Conservation (phyloP, 306 rosid genomes). For the Argentina anserina region DNA sequence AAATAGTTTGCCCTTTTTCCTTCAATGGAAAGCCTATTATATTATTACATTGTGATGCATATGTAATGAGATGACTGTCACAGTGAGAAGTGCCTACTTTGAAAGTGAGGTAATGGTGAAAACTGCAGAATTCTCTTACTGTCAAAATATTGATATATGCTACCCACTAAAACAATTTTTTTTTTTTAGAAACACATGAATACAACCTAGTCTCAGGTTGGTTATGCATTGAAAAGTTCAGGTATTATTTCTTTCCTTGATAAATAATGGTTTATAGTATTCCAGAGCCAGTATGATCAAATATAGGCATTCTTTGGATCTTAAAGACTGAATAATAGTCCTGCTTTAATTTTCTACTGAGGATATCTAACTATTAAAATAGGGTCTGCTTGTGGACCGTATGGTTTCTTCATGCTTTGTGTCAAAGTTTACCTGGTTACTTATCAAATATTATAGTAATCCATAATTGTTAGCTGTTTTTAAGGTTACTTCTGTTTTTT, state of each 20-base stretch:
- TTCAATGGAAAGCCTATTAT: not conserved
- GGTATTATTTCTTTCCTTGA: not conserved
- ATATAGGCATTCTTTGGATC: not conserved
- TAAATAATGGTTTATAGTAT: not conserved
- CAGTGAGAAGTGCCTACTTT: not conserved
- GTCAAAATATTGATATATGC: not conserved
- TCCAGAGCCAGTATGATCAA: not conserved
- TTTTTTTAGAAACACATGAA: not conserved
- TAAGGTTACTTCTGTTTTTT: not conserved
- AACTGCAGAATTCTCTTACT: not conserved
- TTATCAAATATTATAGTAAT: not conserved
- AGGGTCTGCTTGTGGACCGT: too few species aligned
- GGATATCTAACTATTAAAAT: not conserved
- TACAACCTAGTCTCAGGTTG: not conserved
- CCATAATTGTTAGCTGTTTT: not conserved
- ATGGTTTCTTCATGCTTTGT: too few species aligned
- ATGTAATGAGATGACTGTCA: not conserved
- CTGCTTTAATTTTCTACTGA: not conserved
- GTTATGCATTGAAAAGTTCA: not conserved
- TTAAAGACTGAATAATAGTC: not conserved
- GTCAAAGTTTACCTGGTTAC: not conserved
- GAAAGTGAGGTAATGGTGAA: not conserved
- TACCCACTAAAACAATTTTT: not conserved
- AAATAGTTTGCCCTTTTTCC: not conserved
- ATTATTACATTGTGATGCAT: not conserved